Percentiles rank a stretch among this genome's conserved stretches.
phyloP scores from a whole-genome alignment of 441 rosid genomes.

The Erysimum cheiri region DNA sequence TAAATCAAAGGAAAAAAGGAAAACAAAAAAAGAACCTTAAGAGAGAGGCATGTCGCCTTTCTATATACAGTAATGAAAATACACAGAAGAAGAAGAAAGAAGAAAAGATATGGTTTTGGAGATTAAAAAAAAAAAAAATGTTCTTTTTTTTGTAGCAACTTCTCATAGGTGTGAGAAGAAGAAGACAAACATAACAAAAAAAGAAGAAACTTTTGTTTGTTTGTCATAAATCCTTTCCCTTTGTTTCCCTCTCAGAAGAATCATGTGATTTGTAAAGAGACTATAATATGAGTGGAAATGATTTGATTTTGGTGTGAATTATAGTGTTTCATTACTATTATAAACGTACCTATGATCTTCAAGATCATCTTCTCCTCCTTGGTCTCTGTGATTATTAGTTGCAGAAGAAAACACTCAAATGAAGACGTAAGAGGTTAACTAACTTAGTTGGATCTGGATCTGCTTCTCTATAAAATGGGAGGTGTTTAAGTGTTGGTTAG shows the following conservation, averaged over 20 bases:
- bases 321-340: background rate
- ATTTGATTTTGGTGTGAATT: conserved; percentile 77
- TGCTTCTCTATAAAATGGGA: conserved; percentile 24
- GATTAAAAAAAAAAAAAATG: background rate
- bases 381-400: conserved; percentile 17
- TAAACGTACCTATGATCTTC: conserved; percentile 30
- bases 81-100: conserved; percentile 43
- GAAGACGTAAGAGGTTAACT: conserved; percentile 4
- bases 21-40: conserved; percentile 38
- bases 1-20: conserved; percentile 33
- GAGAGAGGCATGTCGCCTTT: conserved; percentile 70
- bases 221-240: conserved; percentile 18
- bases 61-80: conserved; percentile 51
- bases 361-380: conserved; percentile 14
- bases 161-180: conserved; percentile 42
- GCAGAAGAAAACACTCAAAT: conserved; percentile 9
- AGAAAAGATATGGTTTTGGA: conserved; percentile 37
- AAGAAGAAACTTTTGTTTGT: background rate
- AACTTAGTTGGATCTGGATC: conserved; percentile 38
- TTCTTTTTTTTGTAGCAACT: conserved; percentile 31
- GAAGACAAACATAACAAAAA: background rate
- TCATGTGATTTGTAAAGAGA: conserved; percentile 51
- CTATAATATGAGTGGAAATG: conserved; percentile 62
- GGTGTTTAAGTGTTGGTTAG: conserved; percentile 34
- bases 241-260: conserved; percentile 31